Base-by-base conservation (phyloP, 331 rosid genomes). In the Dryas integrifolia region DNA sequence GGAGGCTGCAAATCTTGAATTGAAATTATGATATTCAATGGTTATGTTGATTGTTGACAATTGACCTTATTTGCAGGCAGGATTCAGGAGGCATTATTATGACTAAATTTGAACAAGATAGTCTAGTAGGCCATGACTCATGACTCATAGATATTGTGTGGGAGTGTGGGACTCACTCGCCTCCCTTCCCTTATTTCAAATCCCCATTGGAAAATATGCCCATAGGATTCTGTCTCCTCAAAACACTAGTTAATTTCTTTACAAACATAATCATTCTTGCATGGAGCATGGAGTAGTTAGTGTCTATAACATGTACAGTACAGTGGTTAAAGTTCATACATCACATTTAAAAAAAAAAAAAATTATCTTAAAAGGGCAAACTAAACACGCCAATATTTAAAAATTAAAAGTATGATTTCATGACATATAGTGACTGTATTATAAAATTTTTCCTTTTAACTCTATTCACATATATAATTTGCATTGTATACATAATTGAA, bases 221-320 rank as follows among this genome's bases (percentile, higher is more conserved):
- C 66, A 67, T 53, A 46, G 46, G 84, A 85, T 87, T 78, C 78
- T 80, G 58, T 72, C 64, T 39, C 67, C 58, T 78, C 72, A 30
- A 4, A 60, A 68, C 46, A 44, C 70, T 18, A 52, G 61, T 46
- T 21, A 21, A 21, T 21, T 74, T 80, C 77, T 60, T 84, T 73
- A 65, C 75, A 41, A 87, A 77, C 92, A 86, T 71, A 81, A 85
- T 87, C 75, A 89, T 85, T 86, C 52, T 45, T 77, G 72, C 73
- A 74, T 59, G 76, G 14, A 70, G 60, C 67, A 80, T 47, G 48
- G 63, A 76, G 40, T 71, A 63, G 45, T 11, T 15, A 5, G 3
- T 3, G 9, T 35, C 9, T 30, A 30, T 30, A 30, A 21, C 24
- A 21, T 21, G 24, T 21, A 21, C 24, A 21, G 24, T 21, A 21